Base-by-base conservation (phyloP, 148 eudicot species). In the Cornus kousa region DNA sequence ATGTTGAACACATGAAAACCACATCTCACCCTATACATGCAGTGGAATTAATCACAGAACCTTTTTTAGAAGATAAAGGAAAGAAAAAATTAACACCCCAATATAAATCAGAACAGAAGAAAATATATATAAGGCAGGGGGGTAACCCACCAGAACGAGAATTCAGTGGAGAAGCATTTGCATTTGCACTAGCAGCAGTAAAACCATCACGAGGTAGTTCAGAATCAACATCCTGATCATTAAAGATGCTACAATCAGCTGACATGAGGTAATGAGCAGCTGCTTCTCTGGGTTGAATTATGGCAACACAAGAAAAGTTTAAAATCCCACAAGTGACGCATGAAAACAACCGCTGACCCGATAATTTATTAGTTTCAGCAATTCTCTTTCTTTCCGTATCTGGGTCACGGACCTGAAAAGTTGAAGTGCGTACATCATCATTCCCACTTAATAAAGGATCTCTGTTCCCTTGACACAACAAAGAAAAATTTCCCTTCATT, bases 261-360 rank as follows among this genome's bases (percentile, higher is more conserved):
- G 99, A 91, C 90, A 91, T 89, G 77, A 96, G 85, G 82, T 89
- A 87, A n/a, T 72, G 87, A 59, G 95, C 88, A 75, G 99, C 91
- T 81, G 81, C 81, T 77, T 93, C 94, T 22, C 87, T 88, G 60
- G 99, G 99, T 76, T 85, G 94, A 75, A 96, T 86, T 73, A 96
- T 87, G 59, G 99, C 99, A 46, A 89, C 98, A 85, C 98, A 96
- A 76, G 98, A 91, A 87, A 92, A 96, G 68, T 91, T 92, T 89
- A 96, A 86, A 80, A 96, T 92, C 75, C 99, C 99, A 87, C 99
- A 96, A 82, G 94, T 92, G 79, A 92, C 97, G 72, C 99, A 96
- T 33, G 99, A 93, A 87, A 96, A 96, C 73, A 96, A 82, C 74
- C 97, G 95, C 72, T 90, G 89, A 32, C 87, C 90, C 1, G 91